These are phyloP conservation scores for Lentinula guzmanii DNA, from an alignment of 768 basidiomycete species.

Conservation along the genomic window DNA sequence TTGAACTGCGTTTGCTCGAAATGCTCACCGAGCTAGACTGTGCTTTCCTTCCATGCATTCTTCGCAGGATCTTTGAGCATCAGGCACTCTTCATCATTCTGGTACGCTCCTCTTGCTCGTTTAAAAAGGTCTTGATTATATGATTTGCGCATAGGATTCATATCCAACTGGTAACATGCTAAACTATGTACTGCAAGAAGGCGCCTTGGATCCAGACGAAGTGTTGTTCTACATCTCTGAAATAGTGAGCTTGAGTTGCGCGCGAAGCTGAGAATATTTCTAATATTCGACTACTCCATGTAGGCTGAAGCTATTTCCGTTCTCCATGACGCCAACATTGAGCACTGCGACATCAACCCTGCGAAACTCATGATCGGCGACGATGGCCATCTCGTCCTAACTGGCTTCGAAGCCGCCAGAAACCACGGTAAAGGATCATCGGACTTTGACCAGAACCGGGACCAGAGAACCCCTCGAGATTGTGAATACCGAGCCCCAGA, in stretches of 20 bases:
- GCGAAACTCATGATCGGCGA: constrained; percentile 36
- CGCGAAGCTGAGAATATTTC: not conserved
- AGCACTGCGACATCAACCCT: constrained; percentile 41
- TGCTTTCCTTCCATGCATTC: constrained; percentile 32
- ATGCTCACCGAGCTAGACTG: constrained; percentile 24
- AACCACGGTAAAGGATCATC: constrained; percentile 12
- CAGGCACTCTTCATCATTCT: constrained; percentile 31
- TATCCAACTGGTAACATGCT: constrained; percentile 24
- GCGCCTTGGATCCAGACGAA: constrained; percentile 26
- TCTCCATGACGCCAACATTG: constrained; percentile 40
- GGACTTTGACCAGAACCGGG: constrained; percentile 9
- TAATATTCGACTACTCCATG: not conserved
- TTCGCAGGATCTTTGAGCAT: constrained; percentile 35
- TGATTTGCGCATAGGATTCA: constrained; percentile 21
- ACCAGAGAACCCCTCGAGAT: not conserved
- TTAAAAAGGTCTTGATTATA: not conserved
- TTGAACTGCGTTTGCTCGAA: constrained; percentile 30
- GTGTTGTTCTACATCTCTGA: constrained; percentile 42
- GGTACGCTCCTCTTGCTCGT: constrained; percentile 19
- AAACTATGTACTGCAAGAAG: constrained; percentile 24
- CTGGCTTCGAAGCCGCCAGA: constrained; percentile 34
- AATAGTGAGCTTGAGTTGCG: constrained; percentile 29
- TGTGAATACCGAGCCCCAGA: constrained; percentile 45
- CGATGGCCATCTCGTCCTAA: constrained; percentile 41
- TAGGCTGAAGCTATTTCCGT: constrained; percentile 36